Evolutionary conservation across 345 rosid genomes (phyloP), one percentile per base, ranked within the genome.

Genomic region (Pelargonium nanum): DNA sequence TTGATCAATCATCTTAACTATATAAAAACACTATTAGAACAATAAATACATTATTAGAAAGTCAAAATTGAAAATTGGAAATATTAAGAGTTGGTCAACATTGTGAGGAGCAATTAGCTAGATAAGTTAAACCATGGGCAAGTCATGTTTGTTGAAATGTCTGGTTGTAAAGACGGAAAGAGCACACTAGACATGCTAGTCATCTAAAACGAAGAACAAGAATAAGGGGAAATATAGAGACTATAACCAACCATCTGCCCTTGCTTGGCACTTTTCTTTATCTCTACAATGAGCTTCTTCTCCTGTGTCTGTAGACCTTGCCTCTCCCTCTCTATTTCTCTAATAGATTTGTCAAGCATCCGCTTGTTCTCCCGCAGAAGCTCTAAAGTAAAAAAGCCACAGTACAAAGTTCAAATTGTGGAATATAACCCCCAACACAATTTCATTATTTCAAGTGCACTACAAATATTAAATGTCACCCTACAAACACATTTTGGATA

Each of bases 271-370:
- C 75, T 85, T 62, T 89, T 93, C 80, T 93, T 93, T 58, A 93
- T 93, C 83, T 93, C 99, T 0, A 77, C 54, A 24, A 89, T 89
- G 13, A 89, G 85, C 64, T 93, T 89, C 88, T 93, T 87, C 73
- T 93, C 97, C 67, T 93, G 97, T 0, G 81, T 58, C 68, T 93
- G 97, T 51, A 93, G 80, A 26, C 89, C 87, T 79, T 93, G 97
- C 53, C 99, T 83, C 68, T 93, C 99, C 80, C 96, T 87, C 77
- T 93, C 96, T 32, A 89, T 85, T 68, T 93, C 99, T 61, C 99
- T 73, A 9, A 93, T 93, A 16, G 99, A 93, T 63, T 92, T 93
- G 67, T 93, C 97, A 30, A 89, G 72, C 96, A 89, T 92, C 81
- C 96, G 73, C 78, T 89, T 92, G 70, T 89, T 92, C 55, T 89